Evolutionary conservation across 2,329 filamentous ascomycete species (phyloP), one percentile per base, ranked within the genome.

Genomic region (Tolypocladium ovalisporum): DNA sequence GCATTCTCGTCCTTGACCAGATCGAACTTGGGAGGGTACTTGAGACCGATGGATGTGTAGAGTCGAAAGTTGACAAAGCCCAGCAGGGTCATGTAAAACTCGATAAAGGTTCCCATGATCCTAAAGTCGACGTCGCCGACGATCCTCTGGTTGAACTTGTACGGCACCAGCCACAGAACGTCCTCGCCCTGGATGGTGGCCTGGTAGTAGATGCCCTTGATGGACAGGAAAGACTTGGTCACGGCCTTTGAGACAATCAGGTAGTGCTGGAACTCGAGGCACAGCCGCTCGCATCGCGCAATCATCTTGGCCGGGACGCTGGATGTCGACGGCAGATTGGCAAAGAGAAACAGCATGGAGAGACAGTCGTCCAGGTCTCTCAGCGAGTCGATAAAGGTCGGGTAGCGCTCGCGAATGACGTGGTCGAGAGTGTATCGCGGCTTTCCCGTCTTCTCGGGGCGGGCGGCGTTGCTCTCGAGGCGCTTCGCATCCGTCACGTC

Each of bases 141-240:
- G 17, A 96, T 87, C 64, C 89, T 82, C 78, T 99, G 94, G 68
- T 97, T 96, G 75, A 99, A 99, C 72, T 90, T 90, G 78, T 99
- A 99, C 1, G 94, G 94, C 13, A 97, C 93, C 42, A 99, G 80
- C 94, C 94, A 99, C 63, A 97, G 79, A 54, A 99, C 88, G 68
- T 97, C 93, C 76, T 99, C 92, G 54, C 94, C 94, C 72, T 97
- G 90, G 61, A 99, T 95, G 55, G 87, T 97, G 29, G 93, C 94
- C 76, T 97, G 93, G 75, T 97, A 99, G 78, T 99, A 99, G 68
- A 99, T 97, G 61, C 94, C 94, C 80, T 99, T 99, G 76, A 99
- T 97, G 1, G 91, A 96, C 63, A 99, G 77, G 78, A 99, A 99
- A 0, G 92, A 96, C 77, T 97, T 97, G 68, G 90, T 88, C 65